Evolutionary conservation across 805 yeast genomes (phyloP).

Genomic region (Jamesozyma hellenica): DNA sequence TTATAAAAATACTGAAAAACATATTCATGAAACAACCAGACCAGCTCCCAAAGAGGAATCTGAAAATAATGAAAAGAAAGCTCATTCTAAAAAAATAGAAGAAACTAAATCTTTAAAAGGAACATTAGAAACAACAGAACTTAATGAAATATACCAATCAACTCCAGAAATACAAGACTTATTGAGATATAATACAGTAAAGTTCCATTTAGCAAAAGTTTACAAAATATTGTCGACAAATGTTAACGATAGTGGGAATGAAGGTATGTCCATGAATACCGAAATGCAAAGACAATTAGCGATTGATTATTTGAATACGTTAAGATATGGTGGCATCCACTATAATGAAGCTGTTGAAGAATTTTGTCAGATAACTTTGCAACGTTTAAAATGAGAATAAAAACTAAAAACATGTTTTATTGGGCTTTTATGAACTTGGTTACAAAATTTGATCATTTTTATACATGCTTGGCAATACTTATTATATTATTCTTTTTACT

Average conservation of each 20-base stretch:
- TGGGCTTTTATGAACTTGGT: too few relatives aligned
- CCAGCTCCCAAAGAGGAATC: background rate
- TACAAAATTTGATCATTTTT: too few relatives aligned
- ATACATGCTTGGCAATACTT: background rate
- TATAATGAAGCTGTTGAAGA: constrained; percentile 56
- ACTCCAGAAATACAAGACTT: constrained; percentile 36
- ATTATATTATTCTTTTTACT: background rate
- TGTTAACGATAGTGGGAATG: constrained; percentile 6
- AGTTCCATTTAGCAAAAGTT: constrained; percentile 44
- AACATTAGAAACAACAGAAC: constrained; percentile 8
- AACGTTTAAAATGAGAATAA: constrained; percentile 2
- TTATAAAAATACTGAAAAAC: constrained; percentile 35
- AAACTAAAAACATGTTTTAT: background rate
- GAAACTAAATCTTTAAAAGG: background rate
- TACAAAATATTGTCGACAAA: constrained; percentile 34
- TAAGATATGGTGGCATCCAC: constrained; percentile 51
- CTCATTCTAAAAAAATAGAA: background rate
- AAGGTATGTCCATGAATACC: constrained; percentile 16
- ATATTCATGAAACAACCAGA: background rate
- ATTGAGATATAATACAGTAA: constrained; percentile 38
- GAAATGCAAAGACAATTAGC: constrained; percentile 38
- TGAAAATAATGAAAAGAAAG: background rate
- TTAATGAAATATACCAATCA: constrained; percentile 28
- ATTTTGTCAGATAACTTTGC: constrained; percentile 34
- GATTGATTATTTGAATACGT: constrained; percentile 45